Conservation (phyloP, 2,329 filamentous ascomycete species). For the Colletotrichum magnum region DNA sequence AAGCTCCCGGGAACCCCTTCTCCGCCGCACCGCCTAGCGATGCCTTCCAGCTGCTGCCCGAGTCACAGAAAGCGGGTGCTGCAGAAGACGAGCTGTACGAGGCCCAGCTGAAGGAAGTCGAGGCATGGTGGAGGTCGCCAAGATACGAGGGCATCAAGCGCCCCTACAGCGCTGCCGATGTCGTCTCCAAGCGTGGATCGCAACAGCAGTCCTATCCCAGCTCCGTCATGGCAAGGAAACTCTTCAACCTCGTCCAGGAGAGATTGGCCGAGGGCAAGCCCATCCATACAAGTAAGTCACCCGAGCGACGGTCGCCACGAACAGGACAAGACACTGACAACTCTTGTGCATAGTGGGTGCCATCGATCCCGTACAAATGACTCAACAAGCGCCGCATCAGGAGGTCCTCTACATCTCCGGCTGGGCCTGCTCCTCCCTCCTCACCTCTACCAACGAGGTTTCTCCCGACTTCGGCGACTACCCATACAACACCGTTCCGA, state of each 20-base stretch:
- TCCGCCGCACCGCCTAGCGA: constrained; percentile 68
- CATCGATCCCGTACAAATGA: constrained; percentile 99
- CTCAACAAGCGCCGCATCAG: constrained; percentile 95
- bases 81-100: constrained; percentile 90
- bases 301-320: background rate
- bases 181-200: constrained; percentile 93
- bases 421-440: constrained; percentile 95
- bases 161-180: constrained; percentile 90
- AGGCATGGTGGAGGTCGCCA: constrained; percentile 90
- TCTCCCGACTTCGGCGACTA: constrained; percentile 99
- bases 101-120: constrained; percentile 85
- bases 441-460: constrained; percentile 96
- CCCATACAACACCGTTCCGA: constrained; percentile 98
- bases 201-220: constrained; percentile 91
- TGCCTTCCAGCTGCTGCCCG: constrained; percentile 87
- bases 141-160: constrained; percentile 92
- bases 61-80: constrained; percentile 80
- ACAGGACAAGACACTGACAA: constrained; percentile 32
- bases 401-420: constrained; percentile 97
- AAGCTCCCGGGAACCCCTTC: constrained; percentile 37
- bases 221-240: constrained; percentile 93
- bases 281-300: constrained; percentile 87
- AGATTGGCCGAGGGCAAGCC: constrained; percentile 84
- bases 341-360: constrained; percentile 79
- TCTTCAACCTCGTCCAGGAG: constrained; percentile 90